Base-by-base conservation (phyloP, 441 rosid genomes). In the Brassica hybrid region DNA sequence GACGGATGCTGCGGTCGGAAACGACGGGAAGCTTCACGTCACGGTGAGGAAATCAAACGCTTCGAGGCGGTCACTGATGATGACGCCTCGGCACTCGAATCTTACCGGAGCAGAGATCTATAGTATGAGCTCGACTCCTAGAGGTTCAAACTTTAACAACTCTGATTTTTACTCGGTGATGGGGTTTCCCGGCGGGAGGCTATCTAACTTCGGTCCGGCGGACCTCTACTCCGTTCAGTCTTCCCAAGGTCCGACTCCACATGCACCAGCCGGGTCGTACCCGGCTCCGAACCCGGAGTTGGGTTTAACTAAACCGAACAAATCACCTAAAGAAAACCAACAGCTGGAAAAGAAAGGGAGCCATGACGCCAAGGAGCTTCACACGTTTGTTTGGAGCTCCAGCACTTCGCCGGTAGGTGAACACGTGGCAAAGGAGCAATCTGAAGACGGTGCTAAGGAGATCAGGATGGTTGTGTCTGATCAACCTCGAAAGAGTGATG, bases 201-300 rank as follows among this genome's bases (percentile, higher is more conserved):
- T 74, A 1, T 89, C 93, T 0, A 89, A 89, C 76, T 87, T 89
- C 41, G 91, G 91, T 5, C 87, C 90, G 3, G 83, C 85, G n/a
- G 93, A 89, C 73, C 7, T 79, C 17, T 87, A 87, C 82, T 91
- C 97, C 0, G 93, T 91, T 21, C 98, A 94, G 71, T 89, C 97
- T n/a, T 94, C 97, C 0, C 84, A 90, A 21, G 93, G 91, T 3
- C 91, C 23, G 23, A 21, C 23, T 27, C 30, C 30, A 27, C 30
- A 27, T 0, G 30, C 30, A 27, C 30, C 30, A 27, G 30, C 30
- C 30, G 30, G 30, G 30, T 27, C 30, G 1, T 27, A 27, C 30
- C 30, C 30, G 30, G 30, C 30, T 27, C 30, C 30, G 30, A 27
- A 27, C 30, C 30, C 30, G 30, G 30, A 27, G 30, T 27, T 27